Evolutionary conservation across 2,329 filamentous ascomycete species (phyloP).

Genomic region (Aaosphaeria arxii): DNA sequence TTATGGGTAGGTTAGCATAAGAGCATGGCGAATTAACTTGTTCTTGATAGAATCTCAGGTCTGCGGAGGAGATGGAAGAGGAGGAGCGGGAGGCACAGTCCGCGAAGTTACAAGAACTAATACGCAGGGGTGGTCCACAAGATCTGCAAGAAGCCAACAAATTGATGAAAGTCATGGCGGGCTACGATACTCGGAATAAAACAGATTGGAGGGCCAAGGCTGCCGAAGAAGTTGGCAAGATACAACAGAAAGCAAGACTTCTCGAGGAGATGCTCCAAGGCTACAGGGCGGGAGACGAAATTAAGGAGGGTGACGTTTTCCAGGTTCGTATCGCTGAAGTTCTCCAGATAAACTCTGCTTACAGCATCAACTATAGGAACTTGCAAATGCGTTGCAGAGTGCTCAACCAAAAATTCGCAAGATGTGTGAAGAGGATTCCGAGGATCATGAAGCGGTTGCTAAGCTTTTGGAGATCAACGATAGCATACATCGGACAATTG

Average conservation of each 20-base stretch:
- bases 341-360: neutral
- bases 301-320: conserved; percentile 68
- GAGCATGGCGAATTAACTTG: conserved; percentile 10
- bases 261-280: conserved; percentile 89
- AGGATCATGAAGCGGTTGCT: conserved; percentile 91
- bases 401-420: conserved; percentile 98
- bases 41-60: conserved; percentile 76
- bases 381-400: conserved; percentile 83
- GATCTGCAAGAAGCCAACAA: conserved; percentile 96
- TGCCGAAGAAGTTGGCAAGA: conserved; percentile 88
- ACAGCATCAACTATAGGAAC: conserved; percentile 56
- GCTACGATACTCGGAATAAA: conserved; percentile 91
- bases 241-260: conserved; percentile 91
- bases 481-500: conserved; percentile 94
- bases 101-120: conserved; percentile 96
- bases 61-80: conserved; percentile 97
- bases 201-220: conserved; percentile 98
- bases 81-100: conserved; percentile 93
- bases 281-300: conserved; percentile 76
- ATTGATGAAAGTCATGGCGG: conserved; percentile 99
- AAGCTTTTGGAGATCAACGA: conserved; percentile 97
- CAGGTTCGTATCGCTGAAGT: conserved; percentile 46
- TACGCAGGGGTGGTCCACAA: conserved; percentile 84
- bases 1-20: neutral
- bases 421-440: conserved; percentile 98